Base-by-base conservation (phyloP, 2,329 filamentous ascomycete genomes). In the Fusarium devonianum region DNA sequence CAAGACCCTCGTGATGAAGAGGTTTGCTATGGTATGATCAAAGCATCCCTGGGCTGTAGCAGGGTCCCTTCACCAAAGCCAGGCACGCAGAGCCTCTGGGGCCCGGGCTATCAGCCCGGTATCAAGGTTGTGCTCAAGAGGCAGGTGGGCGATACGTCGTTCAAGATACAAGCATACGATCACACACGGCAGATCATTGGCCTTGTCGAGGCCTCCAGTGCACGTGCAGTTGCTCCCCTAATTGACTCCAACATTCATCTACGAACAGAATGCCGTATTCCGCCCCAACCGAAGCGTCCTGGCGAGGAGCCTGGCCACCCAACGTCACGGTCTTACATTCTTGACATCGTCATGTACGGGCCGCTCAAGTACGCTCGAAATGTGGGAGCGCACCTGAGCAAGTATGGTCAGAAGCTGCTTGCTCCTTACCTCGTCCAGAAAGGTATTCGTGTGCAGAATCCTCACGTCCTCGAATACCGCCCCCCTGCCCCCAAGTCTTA, bases 311-410 rank as follows among this genome's bases (percentile, higher is more conserved):
- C 82, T 12, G 89, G 90, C 25, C 75, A 82, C 44, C 69, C 77
- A 0, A 83, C 81, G 3, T 91, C 89, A 2, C 75, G 78, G 14
- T 71, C 77, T 3, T 85, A 88, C 52, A 77, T 77, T 10, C 77
- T 93, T 18, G 85, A 89, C 16, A 75, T 96, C 18, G 90, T 90
- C 61, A 68, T 97, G 7, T 97, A 94, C 64, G 91, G 90, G 1
- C 86, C 89, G 6, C 78, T 86, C 26, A 86, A 84, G 48, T 81
- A 82, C 53, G 85, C 82, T 3, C 76, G 77, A 9, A 75, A 79
- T 8, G 81, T 97, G 28, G 92, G 90, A 2, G 81, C 74, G 41
- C 82, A 84, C 48, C 78, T 97, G 40, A 65, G 52, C 50, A 84
- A 84, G 56, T 81, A 81, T 55, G 82, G 86, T 50, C 71, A 94